A percentile compares a stretch with the other conserved stretches of the same genome.
phyloP scores from a whole-genome alignment of 1,139 yeast species.

The Pichia sp. region DNA sequence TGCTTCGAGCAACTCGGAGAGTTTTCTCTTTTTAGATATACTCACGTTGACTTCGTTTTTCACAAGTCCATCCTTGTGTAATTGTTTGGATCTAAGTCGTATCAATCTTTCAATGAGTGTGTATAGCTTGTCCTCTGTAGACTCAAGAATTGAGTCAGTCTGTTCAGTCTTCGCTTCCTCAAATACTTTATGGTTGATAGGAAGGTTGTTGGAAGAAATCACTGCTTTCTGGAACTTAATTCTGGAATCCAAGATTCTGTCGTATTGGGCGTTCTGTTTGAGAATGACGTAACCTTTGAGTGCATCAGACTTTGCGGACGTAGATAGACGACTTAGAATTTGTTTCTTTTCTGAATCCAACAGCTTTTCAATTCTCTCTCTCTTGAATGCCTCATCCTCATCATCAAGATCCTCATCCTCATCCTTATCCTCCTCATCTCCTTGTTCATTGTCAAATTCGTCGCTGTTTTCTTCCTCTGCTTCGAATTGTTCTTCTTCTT shows the following conservation, averaged over 20 bases:
- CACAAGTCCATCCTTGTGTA: constrained; percentile 31
- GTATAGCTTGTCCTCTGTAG: constrained; percentile 35
- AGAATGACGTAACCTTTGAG: constrained; percentile 77
- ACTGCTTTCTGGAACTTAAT: constrained; percentile 82
- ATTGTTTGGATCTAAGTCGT: constrained; percentile 37
- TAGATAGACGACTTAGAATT: constrained; percentile 55
- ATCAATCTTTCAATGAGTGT: constrained; percentile 40
- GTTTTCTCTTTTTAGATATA: constrained; percentile 46
- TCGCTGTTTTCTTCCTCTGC: constrained; percentile 19
- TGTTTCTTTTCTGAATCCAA: constrained; percentile 60
- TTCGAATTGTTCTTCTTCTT: constrained; percentile 20
- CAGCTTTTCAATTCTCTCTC: constrained; percentile 46
- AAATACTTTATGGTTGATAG: constrained; percentile 37
- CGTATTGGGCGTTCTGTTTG: constrained; percentile 70
- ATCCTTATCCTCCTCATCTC: constrained; percentile 26
- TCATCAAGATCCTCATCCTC: constrained; percentile 6
- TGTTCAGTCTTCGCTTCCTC: constrained; percentile 31
- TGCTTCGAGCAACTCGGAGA: constrained; percentile 39
- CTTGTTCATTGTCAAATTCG: constrained; percentile 24
- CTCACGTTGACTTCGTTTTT: constrained; percentile 15
- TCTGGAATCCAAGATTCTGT: constrained; percentile 69
- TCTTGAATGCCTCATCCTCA: constrained; percentile 30
- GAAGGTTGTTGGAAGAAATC: constrained; percentile 55
- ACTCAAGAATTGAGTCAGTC: constrained; percentile 29
- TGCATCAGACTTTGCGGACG: constrained; percentile 69